phyloP scores from a whole-genome alignment of 2,329 filamentous ascomycete genomes.

The Stemphylium vesicarium region DNA sequence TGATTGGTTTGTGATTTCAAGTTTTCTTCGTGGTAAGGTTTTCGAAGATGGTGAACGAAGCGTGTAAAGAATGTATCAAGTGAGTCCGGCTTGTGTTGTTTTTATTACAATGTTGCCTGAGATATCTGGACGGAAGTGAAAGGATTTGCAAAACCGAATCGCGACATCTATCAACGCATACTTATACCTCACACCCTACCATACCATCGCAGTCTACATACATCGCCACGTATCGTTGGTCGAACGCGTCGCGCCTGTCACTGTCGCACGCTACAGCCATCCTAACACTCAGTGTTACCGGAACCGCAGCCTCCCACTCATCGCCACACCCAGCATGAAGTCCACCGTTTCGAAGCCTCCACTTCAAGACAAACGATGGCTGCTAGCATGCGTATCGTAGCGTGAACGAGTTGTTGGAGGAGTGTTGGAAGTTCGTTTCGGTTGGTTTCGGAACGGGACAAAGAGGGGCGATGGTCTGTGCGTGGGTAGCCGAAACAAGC shows the following conservation, averaged over 20 bases:
- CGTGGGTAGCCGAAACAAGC: constrained; percentile 15
- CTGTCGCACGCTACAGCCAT: neutral
- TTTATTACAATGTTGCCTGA: neutral
- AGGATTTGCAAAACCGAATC: neutral
- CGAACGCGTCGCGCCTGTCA: neutral
- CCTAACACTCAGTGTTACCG: constrained; percentile 12
- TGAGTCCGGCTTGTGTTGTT: constrained; percentile 24
- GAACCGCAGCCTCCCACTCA: neutral
- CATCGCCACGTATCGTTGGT: neutral
- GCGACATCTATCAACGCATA: neutral
- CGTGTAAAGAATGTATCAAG: constrained; percentile 15
- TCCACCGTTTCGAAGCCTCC: neutral
- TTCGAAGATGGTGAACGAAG: neutral
- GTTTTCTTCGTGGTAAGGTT: neutral
- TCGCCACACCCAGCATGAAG: constrained; percentile 5
- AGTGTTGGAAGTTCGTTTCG: constrained; percentile 30
- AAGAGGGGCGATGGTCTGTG: constrained; percentile 13
- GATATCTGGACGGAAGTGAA: constrained; percentile 1
- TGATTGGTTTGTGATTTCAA: too few species aligned
- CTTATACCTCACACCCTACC: neutral
- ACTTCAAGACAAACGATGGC: constrained; percentile 2
- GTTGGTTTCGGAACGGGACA: constrained; percentile 20
- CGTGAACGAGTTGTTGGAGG: constrained; percentile 20
- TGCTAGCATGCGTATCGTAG: constrained; percentile 8
- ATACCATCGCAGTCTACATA: neutral